Base-by-base conservation (phyloP, 2,329 filamentous ascomycete genomes). In the Phaeomoniella chlamydospora region DNA sequence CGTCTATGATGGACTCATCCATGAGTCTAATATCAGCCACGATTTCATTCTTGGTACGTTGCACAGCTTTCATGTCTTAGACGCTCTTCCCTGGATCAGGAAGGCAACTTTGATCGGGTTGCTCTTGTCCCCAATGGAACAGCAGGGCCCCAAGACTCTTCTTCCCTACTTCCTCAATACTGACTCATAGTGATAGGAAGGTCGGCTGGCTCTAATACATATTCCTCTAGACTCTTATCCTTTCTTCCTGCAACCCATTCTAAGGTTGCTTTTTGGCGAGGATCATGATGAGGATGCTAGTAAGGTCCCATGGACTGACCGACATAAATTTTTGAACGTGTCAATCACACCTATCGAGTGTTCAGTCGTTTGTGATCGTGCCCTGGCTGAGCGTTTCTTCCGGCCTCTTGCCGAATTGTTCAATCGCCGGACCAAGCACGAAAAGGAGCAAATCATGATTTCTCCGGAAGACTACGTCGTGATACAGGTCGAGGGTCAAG, bases 311-410 rank as follows among this genome's bases (percentile, higher is more conserved):
- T 67, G 61, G 68, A 60, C 59, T 12, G 64, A 55, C 43, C 64
- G 65, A 51, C 80, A 90, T 57, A 76, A 77, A 31, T 96, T 98
- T 57, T 71, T 94, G 54, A 96, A 96, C 56, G 77, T 98, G 46
- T 92, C 84, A 43, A 72, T 96, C 49, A 96, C 87, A 0, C 84
- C 86, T 0, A 73, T 93, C 37, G 90, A 94, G 58, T 93, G 85
- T 60, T 94, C 86, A 3, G 72, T 98, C 36, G 85, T 93, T 37
- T 96, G 88, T 53, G 80, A 88, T 42, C 74, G 74, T 40, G 67
- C 72, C 30, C 79, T 85, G 60, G 80, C 83, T 4, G 65, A 74
- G 33, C 70, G 74, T 37, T 72, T 93, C 39, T 93, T 96, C 49
- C 64, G 72, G 36, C 85, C 86, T 1, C 64, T 78, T 37, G 72